phyloP scores from a whole-genome alignment of 2,329 filamentous ascomycete species.

The Plenodomus tracheiphilus region DNA sequence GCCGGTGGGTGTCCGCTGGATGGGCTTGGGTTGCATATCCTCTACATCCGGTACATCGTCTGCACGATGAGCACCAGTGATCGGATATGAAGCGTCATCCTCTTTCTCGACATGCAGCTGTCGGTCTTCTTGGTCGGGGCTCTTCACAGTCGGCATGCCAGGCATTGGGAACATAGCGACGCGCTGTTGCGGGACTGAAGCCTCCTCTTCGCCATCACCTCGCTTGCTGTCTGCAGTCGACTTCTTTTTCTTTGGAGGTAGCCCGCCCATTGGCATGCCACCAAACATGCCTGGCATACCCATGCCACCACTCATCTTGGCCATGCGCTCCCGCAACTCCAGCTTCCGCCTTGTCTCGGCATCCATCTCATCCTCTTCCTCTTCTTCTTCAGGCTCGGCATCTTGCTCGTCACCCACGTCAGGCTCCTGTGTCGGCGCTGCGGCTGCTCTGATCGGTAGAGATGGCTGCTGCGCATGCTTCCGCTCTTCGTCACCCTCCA shows the following conservation, averaged over 20 bases:
- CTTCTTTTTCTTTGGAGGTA: constrained; percentile 52
- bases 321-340: constrained; percentile 92
- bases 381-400: constrained; percentile 55
- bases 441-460: constrained; percentile 32
- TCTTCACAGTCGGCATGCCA: constrained; percentile 64
- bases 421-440: constrained; percentile 48
- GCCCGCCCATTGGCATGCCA: constrained; percentile 64
- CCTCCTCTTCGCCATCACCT: constrained; percentile 41
- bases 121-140: constrained; percentile 51
- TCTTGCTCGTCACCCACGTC: constrained; percentile 56
- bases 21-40: constrained; percentile 51
- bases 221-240: constrained; percentile 47
- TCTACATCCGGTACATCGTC: constrained; percentile 60
- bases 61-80: constrained; percentile 48
- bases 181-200: constrained; percentile 43
- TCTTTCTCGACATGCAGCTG: constrained; percentile 56
- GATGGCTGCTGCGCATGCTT: constrained; percentile 22
- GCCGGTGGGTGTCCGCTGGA: constrained; percentile 45
- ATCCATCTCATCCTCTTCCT: constrained; percentile 81
- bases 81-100: constrained; percentile 48
- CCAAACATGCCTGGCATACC: constrained; percentile 92
- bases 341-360: constrained; percentile 83
- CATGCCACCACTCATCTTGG: constrained; percentile 98
- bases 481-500: constrained; percentile 73
- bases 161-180: constrained; percentile 67